Conservation (phyloP, 1,139 yeast species). For the Pichia norvegensis region DNA sequence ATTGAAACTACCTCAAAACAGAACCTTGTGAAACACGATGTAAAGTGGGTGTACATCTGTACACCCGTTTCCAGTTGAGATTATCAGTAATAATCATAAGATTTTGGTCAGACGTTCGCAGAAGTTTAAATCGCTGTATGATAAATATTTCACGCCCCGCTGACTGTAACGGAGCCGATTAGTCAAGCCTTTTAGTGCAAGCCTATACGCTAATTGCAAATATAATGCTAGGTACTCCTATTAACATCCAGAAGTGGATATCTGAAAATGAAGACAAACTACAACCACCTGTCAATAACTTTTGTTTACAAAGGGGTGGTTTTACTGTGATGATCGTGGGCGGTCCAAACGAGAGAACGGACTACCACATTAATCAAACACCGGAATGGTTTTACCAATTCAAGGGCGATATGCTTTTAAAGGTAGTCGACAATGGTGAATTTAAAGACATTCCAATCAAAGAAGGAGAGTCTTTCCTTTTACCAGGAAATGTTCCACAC, state of each 20-base stretch:
- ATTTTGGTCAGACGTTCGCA: no score
- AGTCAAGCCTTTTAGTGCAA: not conserved
- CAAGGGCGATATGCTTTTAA: conserved; percentile 77
- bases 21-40: no score
- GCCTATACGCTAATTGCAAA: conserved; percentile 41
- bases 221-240: conserved; percentile 61
- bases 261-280: conserved; percentile 65
- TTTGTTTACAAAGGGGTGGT: conserved; percentile 83
- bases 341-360: conserved; percentile 91
- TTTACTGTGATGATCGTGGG: conserved; percentile 92
- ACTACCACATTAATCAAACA: conserved; percentile 87
- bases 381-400: conserved; percentile 90
- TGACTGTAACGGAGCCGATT: no score
- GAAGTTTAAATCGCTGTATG: no score
- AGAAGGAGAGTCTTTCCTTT: conserved; percentile 82
- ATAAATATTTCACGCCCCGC: not conserved
- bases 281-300: conserved; percentile 90
- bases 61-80: no score
- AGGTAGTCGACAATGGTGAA: conserved; percentile 75
- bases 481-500: conserved; percentile 83
- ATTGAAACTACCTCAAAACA: no score
- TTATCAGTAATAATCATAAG: no score
- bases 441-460: conserved; percentile 67
- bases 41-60: no score
- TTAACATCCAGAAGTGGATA: conserved; percentile 75